Percentiles rank a stretch among this genome's conserved stretches.
Evolutionary conservation across 441 rosid genomes (phyloP).

Genomic region (Hura crepitans): DNA sequence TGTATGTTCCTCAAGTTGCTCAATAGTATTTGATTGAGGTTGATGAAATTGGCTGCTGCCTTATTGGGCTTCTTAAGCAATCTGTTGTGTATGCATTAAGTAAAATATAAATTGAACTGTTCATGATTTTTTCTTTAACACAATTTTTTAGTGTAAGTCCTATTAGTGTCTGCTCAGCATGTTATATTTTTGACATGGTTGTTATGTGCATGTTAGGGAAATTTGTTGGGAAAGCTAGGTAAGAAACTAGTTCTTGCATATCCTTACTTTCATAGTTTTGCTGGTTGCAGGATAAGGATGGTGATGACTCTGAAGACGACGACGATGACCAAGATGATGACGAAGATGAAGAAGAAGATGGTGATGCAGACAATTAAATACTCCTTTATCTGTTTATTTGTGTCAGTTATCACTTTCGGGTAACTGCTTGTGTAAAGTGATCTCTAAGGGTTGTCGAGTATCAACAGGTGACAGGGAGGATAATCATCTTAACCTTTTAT

Average conservation of each 20-base stretch:
- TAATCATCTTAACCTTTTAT: slow-evolving; percentile 16
- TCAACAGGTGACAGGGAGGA: slow-evolving; percentile 24
- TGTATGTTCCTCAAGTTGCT: background rate
- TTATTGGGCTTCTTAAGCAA: background rate
- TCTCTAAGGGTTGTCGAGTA: slow-evolving; percentile 27
- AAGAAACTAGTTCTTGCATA: background rate
- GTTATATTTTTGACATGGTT: too few species aligned
- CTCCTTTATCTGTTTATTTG: slow-evolving; percentile 1
- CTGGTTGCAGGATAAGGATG: slow-evolving; percentile 55
- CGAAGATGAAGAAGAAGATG: slow-evolving; percentile 43
- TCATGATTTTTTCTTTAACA: too few species aligned
- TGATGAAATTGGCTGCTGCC: background rate
- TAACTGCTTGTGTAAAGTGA: slow-evolving; percentile 47
- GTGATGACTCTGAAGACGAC: slow-evolving; percentile 57
- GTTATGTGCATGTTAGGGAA: background rate
- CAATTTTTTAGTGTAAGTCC: too few species aligned
- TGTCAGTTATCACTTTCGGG: slow-evolving; percentile 27
- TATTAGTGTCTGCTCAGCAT: too few species aligned
- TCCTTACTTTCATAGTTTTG: slow-evolving; percentile 10
- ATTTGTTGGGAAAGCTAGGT: background rate
- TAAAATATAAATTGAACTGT: too few species aligned
- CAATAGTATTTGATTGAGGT: background rate
- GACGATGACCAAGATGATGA: slow-evolving; percentile 64
- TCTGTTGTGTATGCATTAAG: too few species aligned
- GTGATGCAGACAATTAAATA: slow-evolving; percentile 40